Percentiles rank a stretch among this genome's conserved stretches.
Evolutionary conservation across 257 asterid species (phyloP).

Genomic region (Lavandula angustifolia): DNA sequence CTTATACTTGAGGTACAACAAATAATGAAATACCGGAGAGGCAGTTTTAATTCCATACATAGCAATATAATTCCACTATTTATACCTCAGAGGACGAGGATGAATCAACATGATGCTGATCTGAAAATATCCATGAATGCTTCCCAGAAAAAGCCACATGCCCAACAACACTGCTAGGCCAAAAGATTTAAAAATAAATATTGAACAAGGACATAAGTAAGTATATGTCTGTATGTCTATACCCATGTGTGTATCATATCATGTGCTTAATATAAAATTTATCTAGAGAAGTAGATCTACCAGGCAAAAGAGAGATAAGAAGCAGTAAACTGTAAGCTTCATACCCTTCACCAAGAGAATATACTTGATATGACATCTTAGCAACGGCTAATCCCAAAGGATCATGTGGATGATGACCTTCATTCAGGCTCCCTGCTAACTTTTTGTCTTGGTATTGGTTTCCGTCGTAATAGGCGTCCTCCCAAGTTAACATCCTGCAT

Average conservation of each 20-base stretch:
- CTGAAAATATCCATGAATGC: slow-evolving; percentile 80
- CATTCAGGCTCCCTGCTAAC: slow-evolving; percentile 45
- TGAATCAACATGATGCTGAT: slow-evolving; percentile 49
- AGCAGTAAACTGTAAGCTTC: slow-evolving; percentile 32
- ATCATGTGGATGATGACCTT: slow-evolving; percentile 58
- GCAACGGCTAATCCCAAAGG: slow-evolving; percentile 84
- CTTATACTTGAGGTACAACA: slow-evolving; percentile 22
- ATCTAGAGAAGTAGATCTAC: slow-evolving; percentile 17
- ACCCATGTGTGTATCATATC: slow-evolving; percentile 17
- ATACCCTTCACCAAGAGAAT: slow-evolving; percentile 96
- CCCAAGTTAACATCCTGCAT: slow-evolving; percentile 86
- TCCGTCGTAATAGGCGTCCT: slow-evolving; percentile 74
- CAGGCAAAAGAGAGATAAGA: slow-evolving; percentile 30
- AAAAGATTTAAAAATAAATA: slow-evolving; percentile 21
- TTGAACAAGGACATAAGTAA: not conserved
- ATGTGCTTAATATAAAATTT: slow-evolving; percentile 1
- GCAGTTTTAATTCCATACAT: slow-evolving; percentile 16
- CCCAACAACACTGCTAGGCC: slow-evolving; percentile 72
- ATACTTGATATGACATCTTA: slow-evolving; percentile 84
- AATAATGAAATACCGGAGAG: not conserved
- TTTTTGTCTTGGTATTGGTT: slow-evolving; percentile 44
- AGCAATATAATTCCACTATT: not conserved
- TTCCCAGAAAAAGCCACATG: slow-evolving; percentile 87
- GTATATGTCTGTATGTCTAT: not conserved
- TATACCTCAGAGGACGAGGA: slow-evolving; percentile 59